Evolutionary conservation across 768 basidiomycete species (phyloP).

Genomic region (Suillus weaverae): DNA sequence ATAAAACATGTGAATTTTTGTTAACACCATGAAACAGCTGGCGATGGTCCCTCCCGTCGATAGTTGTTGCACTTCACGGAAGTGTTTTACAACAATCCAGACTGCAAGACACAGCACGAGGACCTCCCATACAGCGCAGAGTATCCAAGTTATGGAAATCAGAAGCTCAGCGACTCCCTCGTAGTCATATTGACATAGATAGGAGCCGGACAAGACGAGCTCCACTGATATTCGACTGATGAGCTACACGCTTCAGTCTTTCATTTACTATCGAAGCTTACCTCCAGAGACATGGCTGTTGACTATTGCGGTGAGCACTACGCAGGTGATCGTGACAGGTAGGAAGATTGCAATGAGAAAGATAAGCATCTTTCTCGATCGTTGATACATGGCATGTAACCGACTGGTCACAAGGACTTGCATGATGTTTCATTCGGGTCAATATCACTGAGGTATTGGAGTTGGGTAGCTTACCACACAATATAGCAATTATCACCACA

Average conservation of each 20-base stretch:
- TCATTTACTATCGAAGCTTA: neutral
- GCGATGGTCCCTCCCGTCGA: neutral
- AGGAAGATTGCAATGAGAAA: neutral
- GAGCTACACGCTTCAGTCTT: neutral
- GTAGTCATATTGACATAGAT: neutral
- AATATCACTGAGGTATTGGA: neutral
- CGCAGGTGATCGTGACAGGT: neutral
- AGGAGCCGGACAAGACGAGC: neutral
- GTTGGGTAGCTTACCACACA: neutral
- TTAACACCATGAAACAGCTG: neutral
- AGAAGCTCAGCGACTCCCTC: neutral
- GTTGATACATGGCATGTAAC: neutral
- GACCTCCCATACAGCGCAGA: neutral
- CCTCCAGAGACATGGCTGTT: neutral
- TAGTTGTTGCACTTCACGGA: neutral
- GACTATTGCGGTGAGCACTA: neutral
- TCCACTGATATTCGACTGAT: neutral
- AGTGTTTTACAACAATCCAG: conserved; percentile 1
- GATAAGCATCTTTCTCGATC: neutral
- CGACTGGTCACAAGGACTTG: neutral
- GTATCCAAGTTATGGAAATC: neutral
- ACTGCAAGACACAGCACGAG: neutral
- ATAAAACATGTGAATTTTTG: neutral
- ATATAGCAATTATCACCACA: neutral
- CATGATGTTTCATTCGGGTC: neutral